These are phyloP conservation scores for Fusarium euwallaceae DNA, from an alignment of 2,329 filamentous ascomycete species.

Conservation along the genomic window DNA sequence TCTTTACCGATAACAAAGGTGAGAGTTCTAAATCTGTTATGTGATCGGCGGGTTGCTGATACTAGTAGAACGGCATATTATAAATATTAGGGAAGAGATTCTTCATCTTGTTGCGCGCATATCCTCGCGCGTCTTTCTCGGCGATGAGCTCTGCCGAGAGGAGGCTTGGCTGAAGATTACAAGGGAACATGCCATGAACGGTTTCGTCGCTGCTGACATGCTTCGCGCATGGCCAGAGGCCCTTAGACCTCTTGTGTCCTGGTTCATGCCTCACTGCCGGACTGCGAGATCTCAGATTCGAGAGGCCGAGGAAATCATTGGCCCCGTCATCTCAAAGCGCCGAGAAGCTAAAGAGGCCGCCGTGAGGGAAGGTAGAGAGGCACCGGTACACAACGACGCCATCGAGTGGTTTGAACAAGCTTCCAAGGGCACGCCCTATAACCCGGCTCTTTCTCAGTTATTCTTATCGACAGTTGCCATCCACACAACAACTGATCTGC, in stretches of 20 bases:
- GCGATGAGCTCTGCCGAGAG: constrained; percentile 56
- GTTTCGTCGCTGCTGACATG: constrained; percentile 45
- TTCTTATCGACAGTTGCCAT: constrained; percentile 62
- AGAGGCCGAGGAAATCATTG: constrained; percentile 21
- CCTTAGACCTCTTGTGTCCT: constrained; percentile 61
- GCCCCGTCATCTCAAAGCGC: constrained; percentile 60
- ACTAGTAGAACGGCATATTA: background rate
- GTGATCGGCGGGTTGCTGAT: background rate
- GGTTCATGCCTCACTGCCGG: constrained; percentile 55
- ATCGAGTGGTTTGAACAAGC: constrained; percentile 68
- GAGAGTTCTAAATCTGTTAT: background rate
- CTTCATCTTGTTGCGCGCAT: constrained; percentile 10
- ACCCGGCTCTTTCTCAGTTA: constrained; percentile 35
- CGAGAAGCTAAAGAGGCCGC: constrained; percentile 53
- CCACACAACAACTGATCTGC: constrained; percentile 62
- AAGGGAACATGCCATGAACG: constrained; percentile 59
- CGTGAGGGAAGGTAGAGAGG: background rate
- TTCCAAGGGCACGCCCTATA: constrained; percentile 44
- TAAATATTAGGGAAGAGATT: background rate
- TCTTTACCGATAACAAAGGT: background rate
- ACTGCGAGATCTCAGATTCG: constrained; percentile 43
- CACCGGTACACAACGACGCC: constrained; percentile 58
- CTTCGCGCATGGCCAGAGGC: constrained; percentile 59
- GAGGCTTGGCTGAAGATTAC: constrained; percentile 60
- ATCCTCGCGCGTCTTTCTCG: constrained; percentile 56